phyloP scores from a whole-genome alignment of 352 stramenopile species.

The Phytophthora constricta region DNA sequence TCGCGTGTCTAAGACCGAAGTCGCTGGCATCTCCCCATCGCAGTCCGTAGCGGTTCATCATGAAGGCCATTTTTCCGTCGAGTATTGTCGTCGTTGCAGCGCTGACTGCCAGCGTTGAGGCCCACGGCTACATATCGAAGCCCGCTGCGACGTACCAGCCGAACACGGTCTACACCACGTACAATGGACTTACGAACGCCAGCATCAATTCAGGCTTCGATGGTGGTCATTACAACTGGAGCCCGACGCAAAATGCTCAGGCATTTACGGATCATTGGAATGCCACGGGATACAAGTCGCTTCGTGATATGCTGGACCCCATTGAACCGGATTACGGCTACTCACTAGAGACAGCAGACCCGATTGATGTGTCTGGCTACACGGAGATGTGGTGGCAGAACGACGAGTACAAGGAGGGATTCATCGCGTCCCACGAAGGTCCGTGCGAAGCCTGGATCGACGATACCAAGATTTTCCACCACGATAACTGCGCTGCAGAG shows the following conservation, averaged over 20 bases:
- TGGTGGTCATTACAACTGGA: constrained; percentile 34
- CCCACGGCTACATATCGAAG: constrained; percentile 38
- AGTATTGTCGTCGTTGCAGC: constrained; percentile 18
- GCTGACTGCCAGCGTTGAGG: constrained; percentile 14
- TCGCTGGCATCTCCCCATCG: no score
- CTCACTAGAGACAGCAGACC: constrained; percentile 20
- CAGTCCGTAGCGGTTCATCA: no score
- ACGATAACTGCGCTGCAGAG: constrained; percentile 36
- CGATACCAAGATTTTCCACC: constrained; percentile 27
- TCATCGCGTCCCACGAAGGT: constrained; percentile 42
- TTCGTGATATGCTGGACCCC: constrained; percentile 43
- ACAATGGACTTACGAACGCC: constrained; percentile 32
- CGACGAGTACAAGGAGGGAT: constrained; percentile 42
- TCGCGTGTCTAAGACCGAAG: neutral
- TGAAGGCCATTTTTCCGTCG: constrained; percentile 1
- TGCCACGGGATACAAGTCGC: constrained; percentile 34
- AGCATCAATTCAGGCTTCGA: constrained; percentile 34
- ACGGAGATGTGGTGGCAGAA: constrained; percentile 42
- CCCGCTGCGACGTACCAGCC: constrained; percentile 30
- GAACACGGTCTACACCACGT: constrained; percentile 32
- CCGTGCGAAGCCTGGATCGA: constrained; percentile 40
- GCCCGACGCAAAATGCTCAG: constrained; percentile 33
- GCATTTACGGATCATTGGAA: constrained; percentile 37
- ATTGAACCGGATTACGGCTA: constrained; percentile 35
- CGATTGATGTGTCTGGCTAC: constrained; percentile 36